Evolutionary conservation across 176 grass and related monocot species (phyloP).

Genomic region (Paspalum notatum): DNA sequence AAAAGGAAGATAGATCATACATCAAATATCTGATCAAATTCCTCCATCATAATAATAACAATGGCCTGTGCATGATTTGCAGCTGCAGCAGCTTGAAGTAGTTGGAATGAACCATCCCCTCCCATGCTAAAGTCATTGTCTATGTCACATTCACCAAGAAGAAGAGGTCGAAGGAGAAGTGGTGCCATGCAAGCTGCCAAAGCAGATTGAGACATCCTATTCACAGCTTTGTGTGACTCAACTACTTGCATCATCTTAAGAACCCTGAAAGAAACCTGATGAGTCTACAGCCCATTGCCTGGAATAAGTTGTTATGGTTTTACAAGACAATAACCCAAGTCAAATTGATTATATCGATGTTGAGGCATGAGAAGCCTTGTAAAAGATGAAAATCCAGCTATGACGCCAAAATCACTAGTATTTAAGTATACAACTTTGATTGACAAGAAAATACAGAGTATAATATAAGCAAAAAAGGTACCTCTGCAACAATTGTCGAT

Average conservation of each 20-base stretch:
- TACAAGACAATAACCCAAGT: slow-evolving; percentile 25
- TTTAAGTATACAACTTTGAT: slow-evolving; percentile 1
- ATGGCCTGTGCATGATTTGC: slow-evolving; percentile 98
- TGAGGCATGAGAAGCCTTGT: neutral
- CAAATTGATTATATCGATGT: slow-evolving; percentile 3
- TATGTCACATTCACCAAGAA: slow-evolving; percentile 89
- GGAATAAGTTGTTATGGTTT: slow-evolving; percentile 22
- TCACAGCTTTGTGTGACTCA: slow-evolving; percentile 75
- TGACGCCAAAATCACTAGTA: neutral
- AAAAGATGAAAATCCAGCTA: slow-evolving; percentile 30
- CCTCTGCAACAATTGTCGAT: slow-evolving; percentile 83
- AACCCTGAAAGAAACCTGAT: slow-evolving; percentile 72
- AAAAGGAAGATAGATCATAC: slow-evolving; percentile 75
- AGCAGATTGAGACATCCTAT: slow-evolving; percentile 92
- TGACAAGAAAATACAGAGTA: slow-evolving; percentile 19
- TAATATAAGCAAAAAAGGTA: slow-evolving; percentile 27
- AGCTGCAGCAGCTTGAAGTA: slow-evolving; percentile 92
- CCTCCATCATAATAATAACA: slow-evolving; percentile 93
- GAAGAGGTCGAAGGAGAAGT: slow-evolving; percentile 89
- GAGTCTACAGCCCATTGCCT: slow-evolving; percentile 26
- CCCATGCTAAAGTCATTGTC: slow-evolving; percentile 86
- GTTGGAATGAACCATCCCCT: slow-evolving; percentile 86
- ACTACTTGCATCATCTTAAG: slow-evolving; percentile 97
- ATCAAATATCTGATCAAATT: slow-evolving; percentile 94
- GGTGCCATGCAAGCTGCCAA: slow-evolving; percentile 99